Percentiles rank a stretch among this genome's conserved stretches.
Conservation (phyloP, 2,329 filamentous ascomycete genomes). For the Beauveria bassiana region DNA sequence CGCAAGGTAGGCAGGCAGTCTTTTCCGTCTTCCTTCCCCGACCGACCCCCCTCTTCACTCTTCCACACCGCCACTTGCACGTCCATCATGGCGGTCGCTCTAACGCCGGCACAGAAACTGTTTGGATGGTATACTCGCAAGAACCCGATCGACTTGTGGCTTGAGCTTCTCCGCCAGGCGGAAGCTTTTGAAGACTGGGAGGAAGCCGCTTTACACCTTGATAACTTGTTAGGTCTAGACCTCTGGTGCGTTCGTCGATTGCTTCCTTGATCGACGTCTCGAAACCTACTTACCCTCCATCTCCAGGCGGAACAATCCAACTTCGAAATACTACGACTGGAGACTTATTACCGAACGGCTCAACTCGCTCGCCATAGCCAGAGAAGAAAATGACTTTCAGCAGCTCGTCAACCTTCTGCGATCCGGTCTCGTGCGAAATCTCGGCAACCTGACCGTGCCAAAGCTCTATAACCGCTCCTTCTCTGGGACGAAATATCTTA, state of each 20-base stretch:
- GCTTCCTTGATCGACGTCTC: neutral
- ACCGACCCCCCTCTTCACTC: neutral
- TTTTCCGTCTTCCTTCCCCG: constrained; percentile 6
- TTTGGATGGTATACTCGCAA: constrained; percentile 59
- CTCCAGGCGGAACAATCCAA: constrained; percentile 69
- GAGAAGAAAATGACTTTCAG: constrained; percentile 64
- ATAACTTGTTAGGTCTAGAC: constrained; percentile 72
- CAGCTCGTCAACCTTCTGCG: constrained; percentile 72
- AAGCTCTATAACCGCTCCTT: constrained; percentile 79
- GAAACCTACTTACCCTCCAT: constrained; percentile 5
- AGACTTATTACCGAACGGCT: constrained; percentile 72
- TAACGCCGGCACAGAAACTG: constrained; percentile 49
- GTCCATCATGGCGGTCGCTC: constrained; percentile 13
- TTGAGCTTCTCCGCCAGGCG: constrained; percentile 57
- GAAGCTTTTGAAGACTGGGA: constrained; percentile 79
- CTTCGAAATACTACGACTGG: constrained; percentile 79
- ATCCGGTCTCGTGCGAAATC: constrained; percentile 71
- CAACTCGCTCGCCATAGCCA: constrained; percentile 59
- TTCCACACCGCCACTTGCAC: constrained; percentile 15
- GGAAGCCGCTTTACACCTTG: constrained; percentile 73
- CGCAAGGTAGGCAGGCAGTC: constrained; percentile 41
- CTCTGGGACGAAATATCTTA: constrained; percentile 80
- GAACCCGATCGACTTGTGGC: constrained; percentile 56
- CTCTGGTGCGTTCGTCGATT: constrained; percentile 52
- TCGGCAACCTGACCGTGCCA: constrained; percentile 82